Evolutionary conservation across 352 stramenopile species (phyloP).

Genomic region (Globisporangium megalacanthum): DNA sequence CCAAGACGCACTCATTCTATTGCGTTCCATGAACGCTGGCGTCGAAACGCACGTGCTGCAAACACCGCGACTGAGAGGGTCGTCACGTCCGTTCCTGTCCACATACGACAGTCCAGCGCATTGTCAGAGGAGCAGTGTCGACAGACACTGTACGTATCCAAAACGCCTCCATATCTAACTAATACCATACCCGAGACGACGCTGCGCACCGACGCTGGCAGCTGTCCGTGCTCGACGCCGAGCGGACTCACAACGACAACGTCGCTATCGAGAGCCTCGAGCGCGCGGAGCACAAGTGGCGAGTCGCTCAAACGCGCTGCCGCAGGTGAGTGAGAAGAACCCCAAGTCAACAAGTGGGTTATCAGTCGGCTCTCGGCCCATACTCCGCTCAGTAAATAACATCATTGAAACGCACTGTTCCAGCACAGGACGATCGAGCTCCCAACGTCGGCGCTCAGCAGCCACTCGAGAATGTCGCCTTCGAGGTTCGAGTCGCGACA

Average conservation of each 20-base stretch:
- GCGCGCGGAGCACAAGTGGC: slow-evolving; percentile 22
- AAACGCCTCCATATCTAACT: background rate
- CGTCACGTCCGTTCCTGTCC: too few species aligned
- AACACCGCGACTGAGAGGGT: too few species aligned
- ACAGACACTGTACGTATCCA: too few species aligned
- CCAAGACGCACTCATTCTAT: too few species aligned
- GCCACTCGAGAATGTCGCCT: slow-evolving; percentile 27
- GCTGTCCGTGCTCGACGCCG: slow-evolving; percentile 23
- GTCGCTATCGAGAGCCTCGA: slow-evolving; percentile 23
- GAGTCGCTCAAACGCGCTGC: slow-evolving; percentile 27
- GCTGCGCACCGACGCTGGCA: slow-evolving; percentile 26
- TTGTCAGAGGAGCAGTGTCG: too few species aligned
- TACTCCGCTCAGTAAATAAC: too few species aligned
- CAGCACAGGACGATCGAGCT: slow-evolving; percentile 35
- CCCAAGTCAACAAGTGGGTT: too few species aligned
- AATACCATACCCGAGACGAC: slow-evolving; percentile 26
- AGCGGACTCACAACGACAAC: slow-evolving; percentile 29
- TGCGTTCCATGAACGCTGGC: too few species aligned
- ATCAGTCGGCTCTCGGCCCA: too few species aligned
- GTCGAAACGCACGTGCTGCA: too few species aligned
- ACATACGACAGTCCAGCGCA: too few species aligned
- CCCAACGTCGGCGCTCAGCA: slow-evolving; percentile 12
- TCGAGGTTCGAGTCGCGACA: slow-evolving; percentile 25
- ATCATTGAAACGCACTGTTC: slow-evolving; percentile 19
- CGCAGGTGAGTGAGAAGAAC: too few species aligned